These are phyloP conservation scores for Stipa capillata DNA, from an alignment of 176 grass and related monocot species.

Conservation along the genomic window DNA sequence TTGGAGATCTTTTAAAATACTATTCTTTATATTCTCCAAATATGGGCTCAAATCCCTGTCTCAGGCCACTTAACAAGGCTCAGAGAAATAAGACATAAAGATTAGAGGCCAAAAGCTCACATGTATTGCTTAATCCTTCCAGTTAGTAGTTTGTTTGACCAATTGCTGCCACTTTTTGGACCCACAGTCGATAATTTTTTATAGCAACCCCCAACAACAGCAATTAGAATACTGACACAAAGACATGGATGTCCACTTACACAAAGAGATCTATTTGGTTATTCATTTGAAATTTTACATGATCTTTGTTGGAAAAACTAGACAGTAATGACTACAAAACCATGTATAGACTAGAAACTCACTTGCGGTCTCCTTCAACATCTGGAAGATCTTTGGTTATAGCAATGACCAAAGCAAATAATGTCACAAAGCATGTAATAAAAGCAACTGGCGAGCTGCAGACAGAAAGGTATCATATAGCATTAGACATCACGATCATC, in stretches of 20 bases:
- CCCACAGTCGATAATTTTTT: background rate
- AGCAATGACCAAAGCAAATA: slow-evolving; percentile 99
- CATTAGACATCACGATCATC: slow-evolving; percentile 44
- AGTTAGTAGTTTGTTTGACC: background rate
- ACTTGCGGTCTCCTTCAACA: slow-evolving; percentile 99
- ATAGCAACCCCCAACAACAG: background rate
- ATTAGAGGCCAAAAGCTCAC: background rate
- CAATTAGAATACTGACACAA: too few relatives aligned
- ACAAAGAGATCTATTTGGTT: background rate
- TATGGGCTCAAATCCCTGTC: background rate
- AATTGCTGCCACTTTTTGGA: background rate
- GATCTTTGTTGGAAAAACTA: background rate
- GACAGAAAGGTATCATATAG: slow-evolving; percentile 39
- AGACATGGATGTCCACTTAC: background rate
- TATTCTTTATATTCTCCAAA: background rate
- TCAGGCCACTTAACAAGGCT: background rate
- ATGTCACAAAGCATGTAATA: slow-evolving; percentile 90
- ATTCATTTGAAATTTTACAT: background rate
- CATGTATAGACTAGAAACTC: slow-evolving; percentile 30
- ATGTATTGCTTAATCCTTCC: background rate
- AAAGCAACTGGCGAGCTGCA: slow-evolving; percentile 96
- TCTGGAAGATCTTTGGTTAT: slow-evolving; percentile 99
- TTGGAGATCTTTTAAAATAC: background rate
- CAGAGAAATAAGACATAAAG: background rate
- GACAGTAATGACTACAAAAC: background rate